phyloP scores from a whole-genome alignment of 371 early-diverging fungal genomes.

The Mucor plumbeus region DNA sequence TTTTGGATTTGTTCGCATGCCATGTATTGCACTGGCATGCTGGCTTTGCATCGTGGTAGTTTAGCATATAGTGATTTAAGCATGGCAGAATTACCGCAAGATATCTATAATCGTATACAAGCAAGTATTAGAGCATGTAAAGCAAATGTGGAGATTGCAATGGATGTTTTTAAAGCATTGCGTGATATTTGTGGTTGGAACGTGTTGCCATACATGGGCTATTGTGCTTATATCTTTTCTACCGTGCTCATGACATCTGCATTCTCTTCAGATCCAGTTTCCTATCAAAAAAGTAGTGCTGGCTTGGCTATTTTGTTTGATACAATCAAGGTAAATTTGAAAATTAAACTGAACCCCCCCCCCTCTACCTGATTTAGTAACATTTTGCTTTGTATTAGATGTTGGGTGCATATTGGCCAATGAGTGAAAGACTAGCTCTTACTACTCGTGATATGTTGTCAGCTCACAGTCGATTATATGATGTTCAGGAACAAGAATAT shows the following conservation, averaged over 20 bases:
- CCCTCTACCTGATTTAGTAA: background rate
- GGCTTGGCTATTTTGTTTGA: constrained; percentile 37
- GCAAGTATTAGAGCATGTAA: constrained; percentile 39
- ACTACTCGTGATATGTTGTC: constrained; percentile 47
- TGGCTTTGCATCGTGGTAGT: constrained; percentile 50
- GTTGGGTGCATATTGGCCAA: constrained; percentile 47
- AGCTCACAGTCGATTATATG: constrained; percentile 47
- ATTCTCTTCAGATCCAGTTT: constrained; percentile 40
- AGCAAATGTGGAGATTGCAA: constrained; percentile 37
- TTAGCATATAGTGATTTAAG: constrained; percentile 47
- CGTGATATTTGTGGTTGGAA: constrained; percentile 45
- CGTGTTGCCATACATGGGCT: constrained; percentile 52
- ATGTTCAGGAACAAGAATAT: constrained; percentile 25
- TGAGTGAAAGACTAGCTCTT: constrained; percentile 45
- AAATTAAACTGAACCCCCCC: background rate
- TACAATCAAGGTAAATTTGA: constrained; percentile 23
- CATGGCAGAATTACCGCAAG: constrained; percentile 21
- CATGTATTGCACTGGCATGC: constrained; percentile 42
- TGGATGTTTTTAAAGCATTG: constrained; percentile 41
- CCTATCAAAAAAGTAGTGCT: constrained; percentile 39
- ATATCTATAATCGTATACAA: constrained; percentile 32
- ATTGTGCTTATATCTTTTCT: constrained; percentile 53
- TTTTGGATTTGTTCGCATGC: constrained; percentile 49
- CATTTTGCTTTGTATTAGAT: constrained; percentile 1
- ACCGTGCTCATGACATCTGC: constrained; percentile 53